Evolutionary conservation across 1,139 yeast genomes (phyloP).

Genomic region (Insectozyma bohioensis): DNA sequence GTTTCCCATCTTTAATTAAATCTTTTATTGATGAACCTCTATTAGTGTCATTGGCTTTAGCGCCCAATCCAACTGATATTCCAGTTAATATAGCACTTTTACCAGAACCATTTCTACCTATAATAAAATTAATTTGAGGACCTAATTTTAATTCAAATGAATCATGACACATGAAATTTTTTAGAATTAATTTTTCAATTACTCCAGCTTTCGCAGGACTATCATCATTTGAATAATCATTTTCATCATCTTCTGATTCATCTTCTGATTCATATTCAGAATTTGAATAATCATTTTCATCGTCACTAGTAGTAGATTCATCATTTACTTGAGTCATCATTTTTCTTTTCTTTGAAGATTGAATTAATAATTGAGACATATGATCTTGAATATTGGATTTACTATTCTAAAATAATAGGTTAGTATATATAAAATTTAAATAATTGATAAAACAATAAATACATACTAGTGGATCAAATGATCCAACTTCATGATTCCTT

Average conservation of each 20-base stretch:
- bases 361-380: constrained; percentile 4
- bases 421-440: background rate
- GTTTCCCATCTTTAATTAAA: constrained; percentile 76
- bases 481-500: background rate
- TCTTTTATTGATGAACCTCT: constrained; percentile 73
- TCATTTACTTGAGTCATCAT: constrained; percentile 5
- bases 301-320: constrained; percentile 1
- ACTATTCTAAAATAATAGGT: background rate
- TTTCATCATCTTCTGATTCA: constrained; percentile 5
- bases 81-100: constrained; percentile 93
- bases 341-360: background rate
- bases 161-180: constrained; percentile 83
- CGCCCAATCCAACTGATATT: constrained; percentile 89
- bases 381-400: constrained; percentile 4
- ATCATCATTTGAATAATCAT: constrained; percentile 8
- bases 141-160: constrained; percentile 76
- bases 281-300: constrained; percentile 1
- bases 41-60: constrained; percentile 86
- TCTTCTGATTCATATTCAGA: background rate
- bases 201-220: constrained; percentile 51
- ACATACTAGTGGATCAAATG: constrained; percentile 4
- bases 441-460: too few species aligned
- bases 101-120: constrained; percentile 95
- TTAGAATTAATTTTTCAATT: constrained; percentile 55
- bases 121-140: constrained; percentile 83